Conservation (phyloP, 768 basidiomycete genomes). For the Fistulinella prunicolor region DNA sequence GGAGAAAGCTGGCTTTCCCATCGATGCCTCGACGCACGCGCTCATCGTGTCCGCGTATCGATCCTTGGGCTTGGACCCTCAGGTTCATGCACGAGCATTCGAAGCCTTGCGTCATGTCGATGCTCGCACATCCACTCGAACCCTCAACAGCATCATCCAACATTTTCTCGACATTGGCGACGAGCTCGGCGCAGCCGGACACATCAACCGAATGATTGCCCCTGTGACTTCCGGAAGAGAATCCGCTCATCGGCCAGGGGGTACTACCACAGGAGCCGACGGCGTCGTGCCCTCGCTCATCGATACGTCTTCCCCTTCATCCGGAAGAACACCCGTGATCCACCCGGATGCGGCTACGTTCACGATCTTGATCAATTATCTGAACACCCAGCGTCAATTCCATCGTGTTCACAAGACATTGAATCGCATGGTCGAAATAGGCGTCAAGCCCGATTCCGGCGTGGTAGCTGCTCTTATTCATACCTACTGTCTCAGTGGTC, state of each 20-base stretch:
- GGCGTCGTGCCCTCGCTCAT: too few relatives aligned
- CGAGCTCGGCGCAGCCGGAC: slow-evolving; percentile 40
- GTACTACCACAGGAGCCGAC: slow-evolving; percentile 31
- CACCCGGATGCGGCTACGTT: slow-evolving; percentile 59
- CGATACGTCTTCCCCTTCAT: neutral
- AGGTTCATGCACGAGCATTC: slow-evolving; percentile 53
- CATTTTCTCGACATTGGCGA: slow-evolving; percentile 57
- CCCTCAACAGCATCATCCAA: slow-evolving; percentile 70
- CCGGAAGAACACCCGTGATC: slow-evolving; percentile 15
- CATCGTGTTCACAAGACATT: slow-evolving; percentile 45
- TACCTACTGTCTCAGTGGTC: slow-evolving; percentile 48
- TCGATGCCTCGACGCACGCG: slow-evolving; percentile 58
- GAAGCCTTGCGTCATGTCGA: slow-evolving; percentile 43
- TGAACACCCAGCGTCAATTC: slow-evolving; percentile 44
- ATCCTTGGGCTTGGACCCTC: slow-evolving; percentile 52
- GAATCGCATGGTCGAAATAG: slow-evolving; percentile 42
- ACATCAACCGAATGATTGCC: slow-evolving; percentile 55
- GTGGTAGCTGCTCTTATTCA: slow-evolving; percentile 54
- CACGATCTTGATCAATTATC: slow-evolving; percentile 57
- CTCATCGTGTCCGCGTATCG: slow-evolving; percentile 58
- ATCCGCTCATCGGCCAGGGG: slow-evolving; percentile 15
- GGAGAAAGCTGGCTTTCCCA: slow-evolving; percentile 51
- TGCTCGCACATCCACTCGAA: slow-evolving; percentile 41
- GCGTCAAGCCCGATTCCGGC: slow-evolving; percentile 44
- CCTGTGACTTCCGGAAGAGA: slow-evolving; percentile 25